Base-by-base conservation (phyloP, 164 flowering plant species). In the Amborella trichopoda region DNA sequence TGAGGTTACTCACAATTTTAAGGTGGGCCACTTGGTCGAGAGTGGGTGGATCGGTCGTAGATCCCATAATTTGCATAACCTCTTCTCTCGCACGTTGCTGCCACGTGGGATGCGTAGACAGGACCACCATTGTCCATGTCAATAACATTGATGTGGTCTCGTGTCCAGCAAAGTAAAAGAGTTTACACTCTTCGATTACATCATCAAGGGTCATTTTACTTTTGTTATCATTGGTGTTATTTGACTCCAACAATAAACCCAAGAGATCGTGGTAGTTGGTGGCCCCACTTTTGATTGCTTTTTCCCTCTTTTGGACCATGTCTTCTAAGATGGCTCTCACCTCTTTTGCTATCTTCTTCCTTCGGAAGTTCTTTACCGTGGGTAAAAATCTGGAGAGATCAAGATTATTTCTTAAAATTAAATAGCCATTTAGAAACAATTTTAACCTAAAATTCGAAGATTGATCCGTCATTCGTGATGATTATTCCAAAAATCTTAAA, bases 31-130 rank as follows among this genome's bases (percentile, higher is more conserved):
- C 16, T 10, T 46, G 46, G 26, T 72, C 69, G 19, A 60, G 37
- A 24, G 62, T 44, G 2, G 74, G 72, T n/a, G n/a, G n/a, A 16
- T 40, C 46, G 11, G 46, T 50, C 20, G 57, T 48, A n/a, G n/a
- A n/a, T 1, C 67, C 62, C 40, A 58, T 65, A 21, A 56, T 21
- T 33, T 54, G 43, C 8, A 68, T 32, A 36, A 74, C 75, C 45
- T 76, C 80, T 28, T 68, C 61, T 39, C 82, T 76, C 3, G 78
- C 77, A 46, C 56, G 63, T 13, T 52, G 63, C 54, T 71, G 76
- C 82, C 78, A 74, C 23, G 47, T 47, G 2, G 51, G 71, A 37
- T 79, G 71, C 63, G 70, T 59, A 9, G 66, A 38, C 33, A 80
- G 53, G 13, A 63, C 24, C 14, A 74, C 26, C 41, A 70, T 49